Evolutionary conservation across 129 eudicot species (phyloP).

Genomic region (Sambucus nigra): DNA sequence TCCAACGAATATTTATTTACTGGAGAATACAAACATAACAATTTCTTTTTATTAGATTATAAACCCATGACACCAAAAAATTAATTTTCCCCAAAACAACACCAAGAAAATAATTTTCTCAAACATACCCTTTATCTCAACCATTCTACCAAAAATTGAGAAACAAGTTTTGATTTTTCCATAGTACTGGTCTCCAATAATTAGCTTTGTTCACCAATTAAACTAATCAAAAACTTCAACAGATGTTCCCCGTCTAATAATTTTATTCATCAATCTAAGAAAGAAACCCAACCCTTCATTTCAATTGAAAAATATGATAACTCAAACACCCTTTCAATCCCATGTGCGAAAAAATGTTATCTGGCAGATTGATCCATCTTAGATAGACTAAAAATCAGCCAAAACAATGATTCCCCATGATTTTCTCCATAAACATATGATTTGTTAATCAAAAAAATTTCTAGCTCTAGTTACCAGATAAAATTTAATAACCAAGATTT

Average conservation of each 20-base stretch:
- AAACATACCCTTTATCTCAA: not conserved
- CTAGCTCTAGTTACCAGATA: too few relatives aligned
- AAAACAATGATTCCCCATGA: too few relatives aligned
- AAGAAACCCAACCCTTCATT: conserved; percentile 14
- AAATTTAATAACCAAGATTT: too few relatives aligned
- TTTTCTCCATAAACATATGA: too few relatives aligned
- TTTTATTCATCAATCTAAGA: conserved; percentile 21
- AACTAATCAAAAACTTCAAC: too few relatives aligned
- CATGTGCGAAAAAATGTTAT: too few relatives aligned
- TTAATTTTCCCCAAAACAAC: conserved; percentile 8
- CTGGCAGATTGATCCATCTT: too few relatives aligned
- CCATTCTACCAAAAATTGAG: conserved; percentile 19
- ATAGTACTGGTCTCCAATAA: too few relatives aligned
- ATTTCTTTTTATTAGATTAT: conserved; percentile 14
- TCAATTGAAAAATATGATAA: conserved; percentile 3
- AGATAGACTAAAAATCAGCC: too few relatives aligned
- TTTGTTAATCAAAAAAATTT: too few relatives aligned
- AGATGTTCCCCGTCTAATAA: conserved; percentile 15
- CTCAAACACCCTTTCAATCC: too few relatives aligned
- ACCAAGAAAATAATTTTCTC: conserved; percentile 8
- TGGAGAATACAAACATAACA: conserved; percentile 14
- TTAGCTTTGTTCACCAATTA: too few relatives aligned
- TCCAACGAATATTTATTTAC: conserved; percentile 17
- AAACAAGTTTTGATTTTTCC: conserved; percentile 18
- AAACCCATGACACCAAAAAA: conserved; percentile 6